Percentiles rank a stretch among this genome's conserved stretches.
Conservation (phyloP, 73 alveolate species). For the Uronychia binucleata region DNA sequence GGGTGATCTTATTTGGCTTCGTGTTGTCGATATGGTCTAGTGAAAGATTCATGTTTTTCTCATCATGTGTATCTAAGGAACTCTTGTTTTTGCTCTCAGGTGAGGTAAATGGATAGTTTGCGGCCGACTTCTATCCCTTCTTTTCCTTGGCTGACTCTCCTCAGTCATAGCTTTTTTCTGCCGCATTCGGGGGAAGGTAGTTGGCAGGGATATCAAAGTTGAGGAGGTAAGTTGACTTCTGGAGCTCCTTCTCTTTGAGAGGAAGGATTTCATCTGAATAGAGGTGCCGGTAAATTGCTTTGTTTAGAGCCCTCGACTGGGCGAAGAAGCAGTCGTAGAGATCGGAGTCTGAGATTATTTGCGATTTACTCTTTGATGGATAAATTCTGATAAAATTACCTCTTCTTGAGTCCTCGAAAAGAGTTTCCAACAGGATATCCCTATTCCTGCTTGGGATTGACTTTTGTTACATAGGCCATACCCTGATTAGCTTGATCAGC, state of each 20-base stretch:
- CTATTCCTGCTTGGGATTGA: neutral
- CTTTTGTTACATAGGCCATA: neutral
- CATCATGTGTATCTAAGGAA: neutral
- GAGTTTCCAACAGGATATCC: neutral
- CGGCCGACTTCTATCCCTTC: too few species aligned
- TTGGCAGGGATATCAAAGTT: neutral
- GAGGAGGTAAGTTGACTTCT: conserved; percentile 2
- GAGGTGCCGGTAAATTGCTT: neutral
- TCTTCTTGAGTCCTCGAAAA: conserved; percentile 1
- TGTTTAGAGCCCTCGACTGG: neutral
- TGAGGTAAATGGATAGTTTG: too few species aligned
- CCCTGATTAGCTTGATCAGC: neutral
- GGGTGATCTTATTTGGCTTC: neutral
- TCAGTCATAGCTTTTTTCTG: neutral
- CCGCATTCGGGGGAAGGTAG: neutral
- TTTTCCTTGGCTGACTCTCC: too few species aligned
- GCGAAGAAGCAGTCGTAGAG: conserved; percentile 36
- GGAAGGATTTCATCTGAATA: conserved; percentile 5
- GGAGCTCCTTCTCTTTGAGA: neutral
- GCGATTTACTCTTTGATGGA: conserved; percentile 30
- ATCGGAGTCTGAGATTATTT: conserved; percentile 15
- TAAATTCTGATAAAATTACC: conserved; percentile 40
- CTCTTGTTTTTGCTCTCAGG: neutral
- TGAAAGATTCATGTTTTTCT: neutral
- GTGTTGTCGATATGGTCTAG: too few species aligned